Base-by-base conservation (phyloP, 345 rosid species). In the Arabidopsis suecica region DNA sequence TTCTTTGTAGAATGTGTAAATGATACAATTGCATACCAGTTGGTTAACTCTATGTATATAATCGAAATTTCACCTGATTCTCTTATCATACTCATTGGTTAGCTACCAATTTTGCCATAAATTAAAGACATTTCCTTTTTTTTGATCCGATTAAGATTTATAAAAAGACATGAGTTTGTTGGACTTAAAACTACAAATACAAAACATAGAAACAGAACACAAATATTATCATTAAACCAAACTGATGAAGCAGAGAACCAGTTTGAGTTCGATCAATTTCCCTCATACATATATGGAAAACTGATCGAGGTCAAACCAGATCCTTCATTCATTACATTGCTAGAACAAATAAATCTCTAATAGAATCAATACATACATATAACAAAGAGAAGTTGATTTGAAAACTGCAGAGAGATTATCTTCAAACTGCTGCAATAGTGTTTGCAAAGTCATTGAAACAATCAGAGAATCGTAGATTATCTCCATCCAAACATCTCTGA, bases 251-350 rank as follows among this genome's bases (percentile, higher is more conserved):
- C 28, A 30, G n/a, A 45, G 18, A 16, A 45, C 25, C 40, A 9
- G 55, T 28, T 36, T 37, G 60, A 67, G 49, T 13, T 67, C 49
- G n/a, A 67, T 51, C n/a, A 51, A 37, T 37, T 34, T 67, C 9
- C 33, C 5, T 54, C 16, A 54, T 28, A 25, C 13, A 5, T 50
- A 16, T 16, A 16, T 16, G 18, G 60, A 23, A 49, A 49, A 30
- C n/a, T 36, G 71, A 66, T 64, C n/a, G 41, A 64, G 16, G 1
- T 36, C 55, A 47, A 47, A 65, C 48, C 9, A 3, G 49, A 41
- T 23, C n/a, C n/a, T n/a, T n/a, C 34, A 13, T 41, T 61, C 50
- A 13, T 41, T 61, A 40, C 66, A 41, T 61, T 5, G 11, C 40
- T 23, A 22, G 1, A 32, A 60, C 58, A 33, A 8, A 16, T 59